Evolutionary conservation across 169 alveolate species (phyloP).

Genomic region (Eimeria zaria): DNA sequence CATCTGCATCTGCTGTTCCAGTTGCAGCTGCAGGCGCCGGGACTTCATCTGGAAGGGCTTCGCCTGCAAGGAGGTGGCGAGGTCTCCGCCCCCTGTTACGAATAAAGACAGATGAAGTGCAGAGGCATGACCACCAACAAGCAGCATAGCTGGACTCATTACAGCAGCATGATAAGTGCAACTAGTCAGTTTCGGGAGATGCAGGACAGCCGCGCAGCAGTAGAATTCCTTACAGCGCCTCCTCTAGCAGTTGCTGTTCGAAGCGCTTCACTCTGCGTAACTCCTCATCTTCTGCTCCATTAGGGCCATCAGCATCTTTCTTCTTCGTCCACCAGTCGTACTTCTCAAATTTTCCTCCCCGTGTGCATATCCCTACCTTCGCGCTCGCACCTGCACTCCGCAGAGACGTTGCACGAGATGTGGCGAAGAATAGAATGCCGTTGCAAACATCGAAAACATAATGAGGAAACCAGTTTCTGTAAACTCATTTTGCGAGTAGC

Average conservation of each 20-base stretch:
- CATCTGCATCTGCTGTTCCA: not conserved
- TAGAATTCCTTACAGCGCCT: constrained; percentile 70
- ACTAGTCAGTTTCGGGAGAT: not conserved
- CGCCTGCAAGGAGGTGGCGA: constrained; percentile 60
- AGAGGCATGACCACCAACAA: not conserved
- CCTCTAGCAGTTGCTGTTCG: constrained; percentile 71
- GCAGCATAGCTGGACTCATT: not conserved
- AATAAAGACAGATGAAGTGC: not conserved
- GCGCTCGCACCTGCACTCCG: constrained; percentile 81
- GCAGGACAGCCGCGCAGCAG: not conserved
- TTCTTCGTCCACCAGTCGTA: constrained; percentile 84
- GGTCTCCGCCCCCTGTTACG: constrained; percentile 52
- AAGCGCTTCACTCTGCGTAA: constrained; percentile 68
- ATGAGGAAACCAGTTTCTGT: not conserved
- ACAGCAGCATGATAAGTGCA: not conserved
- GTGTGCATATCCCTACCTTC: constrained; percentile 73
- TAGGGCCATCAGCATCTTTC: constrained; percentile 40
- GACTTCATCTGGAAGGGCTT: constrained; percentile 37
- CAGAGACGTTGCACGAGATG: not conserved
- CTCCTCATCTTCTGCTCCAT: constrained; percentile 59
- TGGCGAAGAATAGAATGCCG: not conserved
- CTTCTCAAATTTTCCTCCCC: constrained; percentile 81
- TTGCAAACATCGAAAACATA: not conserved
- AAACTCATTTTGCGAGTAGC: not conserved
- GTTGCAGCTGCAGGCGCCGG: constrained; percentile 1